Base-by-base conservation (phyloP, 1,284 basidiomycete species). In the Cutaneotrichosporon sp. region DNA sequence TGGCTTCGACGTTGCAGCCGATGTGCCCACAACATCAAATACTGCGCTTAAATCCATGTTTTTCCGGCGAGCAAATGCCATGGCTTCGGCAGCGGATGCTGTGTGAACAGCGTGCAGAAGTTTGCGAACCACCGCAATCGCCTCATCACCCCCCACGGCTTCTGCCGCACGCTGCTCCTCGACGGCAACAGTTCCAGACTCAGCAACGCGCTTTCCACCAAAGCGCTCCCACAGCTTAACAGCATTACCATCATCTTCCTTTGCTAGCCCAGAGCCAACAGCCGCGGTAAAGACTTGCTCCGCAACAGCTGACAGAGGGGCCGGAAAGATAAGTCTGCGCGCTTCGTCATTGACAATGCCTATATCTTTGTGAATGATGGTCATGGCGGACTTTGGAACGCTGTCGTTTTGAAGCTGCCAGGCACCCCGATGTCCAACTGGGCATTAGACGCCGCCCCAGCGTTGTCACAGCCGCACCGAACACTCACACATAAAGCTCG, bases 401-500 rank as follows among this genome's bases (percentile, higher is more conserved):
- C 65, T 65, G 36, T 70, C 64, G 45, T 63, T 58, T 20, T 57
- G 55, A 21, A 70, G 53, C 44, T 66, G 66, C 64, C 64, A 69
- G 2, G 68, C 66, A 3, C 64, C 66, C n/a, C 68, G 62, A 38
- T 68, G 63, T 1, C 64, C 64, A 49, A 69, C 69, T 71, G 37
- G n/a, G n/a, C n/a, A n/a, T n/a, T 2, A n/a, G 23, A 39, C n/a
- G 12, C n/a, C n/a, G n/a, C n/a, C n/a, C n/a, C n/a, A n/a, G n/a
- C n/a, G n/a, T n/a, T n/a, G n/a, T n/a, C n/a, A n/a, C 23, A 21
- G 12, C 20, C 20, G 4, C n/a, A 13, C n/a, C n/a, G n/a, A n/a
- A n/a, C n/a, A 58, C 62, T 61, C 49, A 66, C 70, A 72, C 74
- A 76, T 76, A 64, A 75, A 76, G 49, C 63, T 67, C 48, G 64